Evolutionary conservation across 2,329 filamentous ascomycete species (phyloP), one percentile per base, ranked within the genome.

Genomic region (Fusarium aywerte): DNA sequence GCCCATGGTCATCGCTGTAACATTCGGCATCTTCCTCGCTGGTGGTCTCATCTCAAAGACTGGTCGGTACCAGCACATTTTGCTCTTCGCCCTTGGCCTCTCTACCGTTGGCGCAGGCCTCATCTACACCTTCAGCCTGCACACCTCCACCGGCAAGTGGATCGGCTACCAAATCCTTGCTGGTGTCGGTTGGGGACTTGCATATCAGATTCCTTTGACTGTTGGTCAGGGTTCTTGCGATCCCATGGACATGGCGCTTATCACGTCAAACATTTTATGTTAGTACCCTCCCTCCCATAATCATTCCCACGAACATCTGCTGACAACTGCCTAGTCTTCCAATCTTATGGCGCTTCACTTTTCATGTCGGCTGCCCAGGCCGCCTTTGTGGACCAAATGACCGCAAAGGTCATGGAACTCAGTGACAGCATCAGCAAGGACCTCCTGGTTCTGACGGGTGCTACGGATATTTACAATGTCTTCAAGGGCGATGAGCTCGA

Each of bases 101-200:
- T 75, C 79, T 23, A 78, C 79, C 4, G 64, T 82, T 16, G 80
- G 77, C 4, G 73, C 77, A 9, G 81, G 81, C 2, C 69, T 82
- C 7, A 65, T 82, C n/a, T 82, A 80, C 61, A 77, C 75, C 6
- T 71, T 83, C 4, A 71, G 76, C 18, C 65, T 52, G 12, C 49
- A 77, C 15, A 78, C 80, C 9, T 58, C 74, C 8, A 75, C 75
- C 0, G 79, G 73, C 11, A 75, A 76, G 38, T 85, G 83, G 82
- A 82, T 85, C 25, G 83, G 82, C 8, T 85, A 83, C 66, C 83
- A 86, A 73, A 75, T 85, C 15, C 59, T 85, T 5, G 76, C 76
- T 16, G 84, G 84, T 16, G 67, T 80, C 9, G 83, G 80, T 4
- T 78, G 76, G 49, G 83, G 83, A 8, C 62, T 73, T 5, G 77